Base-by-base conservation (phyloP, 176 grass and related monocot genomes). In the Avena insularis region DNA sequence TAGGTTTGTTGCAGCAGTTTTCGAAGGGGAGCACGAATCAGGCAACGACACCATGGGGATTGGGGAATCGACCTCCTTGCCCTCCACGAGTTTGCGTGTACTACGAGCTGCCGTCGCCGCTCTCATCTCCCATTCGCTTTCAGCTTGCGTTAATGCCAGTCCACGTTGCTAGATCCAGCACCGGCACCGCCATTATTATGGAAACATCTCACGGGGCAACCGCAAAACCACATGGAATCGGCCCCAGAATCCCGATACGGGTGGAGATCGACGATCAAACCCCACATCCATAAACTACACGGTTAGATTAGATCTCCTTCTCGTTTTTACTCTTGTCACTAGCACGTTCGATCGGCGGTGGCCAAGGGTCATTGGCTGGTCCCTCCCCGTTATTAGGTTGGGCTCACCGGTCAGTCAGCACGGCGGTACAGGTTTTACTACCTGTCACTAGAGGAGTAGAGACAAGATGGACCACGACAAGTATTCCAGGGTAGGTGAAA, bases 251-350 rank as follows among this genome's bases (percentile, higher is more conserved):
- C 87, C 71, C 67, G 23, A 51, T 64, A 4, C 17, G 17, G 51
- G 3, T 47, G 50, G 61, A 47, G 21, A 75, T 49, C 12, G 2
- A 48, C 70, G 16, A 5, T 0, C 47, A 4, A 80, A 33, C 87
- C 75, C 66, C 87, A 80, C 87, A 55, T n/a, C 56, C 76, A 89
- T 85, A 23, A 47, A 85, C 17, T 31, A 79, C 75, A 25, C 65
- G 55, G 66, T 72, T 63, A 36, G 35, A 36, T 36, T 36, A 36
- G 35, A n/a, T n/a, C 46, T 2, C 0, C 20, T 47, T 6, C 65
- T 21, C 71, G 60, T 65, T 67, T 35, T 56, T 50, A 14, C 55
- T 74, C 47, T 29, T 10, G 46, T 27, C 11, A 43, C 17, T 71
- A 40, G 51, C 66, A 45, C 36, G 67, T 43, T 45, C 68, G 73